Evolutionary conservation across 352 stramenopile genomes (phyloP).

Genomic region (Globisporangium ultimum): DNA sequence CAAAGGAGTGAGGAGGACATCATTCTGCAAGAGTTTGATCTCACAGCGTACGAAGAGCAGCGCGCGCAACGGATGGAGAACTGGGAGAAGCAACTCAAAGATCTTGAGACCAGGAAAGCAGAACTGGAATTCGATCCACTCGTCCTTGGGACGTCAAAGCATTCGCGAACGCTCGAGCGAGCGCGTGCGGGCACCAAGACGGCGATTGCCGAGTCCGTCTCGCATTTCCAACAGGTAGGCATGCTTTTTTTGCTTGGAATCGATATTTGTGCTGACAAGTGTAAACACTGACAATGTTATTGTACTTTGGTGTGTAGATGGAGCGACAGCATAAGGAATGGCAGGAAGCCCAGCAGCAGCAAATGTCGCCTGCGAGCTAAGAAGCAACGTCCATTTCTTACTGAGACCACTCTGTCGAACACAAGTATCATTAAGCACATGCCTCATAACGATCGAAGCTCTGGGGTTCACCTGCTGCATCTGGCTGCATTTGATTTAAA

Average conservation of each 20-base stretch:
- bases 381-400: too few species aligned
- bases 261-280: conserved; percentile 4
- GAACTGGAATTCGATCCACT: conserved; percentile 27
- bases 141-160: conserved; percentile 11
- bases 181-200: conserved; percentile 31
- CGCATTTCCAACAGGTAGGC: conserved; percentile 54
- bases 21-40: conserved; percentile 16
- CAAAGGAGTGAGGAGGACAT: conserved; percentile 13
- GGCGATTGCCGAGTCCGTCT: conserved; percentile 45
- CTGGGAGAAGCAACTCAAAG: conserved; percentile 51
- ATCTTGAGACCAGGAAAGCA: conserved; percentile 37
- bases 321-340: conserved; percentile 53
- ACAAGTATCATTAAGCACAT: too few species aligned
- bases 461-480: too few species aligned
- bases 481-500: too few species aligned
- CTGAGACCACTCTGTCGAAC: too few species aligned
- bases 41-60: conserved; percentile 41
- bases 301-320: conserved; percentile 37
- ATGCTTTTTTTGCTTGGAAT: not conserved
- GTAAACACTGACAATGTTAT: conserved; percentile 14
- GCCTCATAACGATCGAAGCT: too few species aligned
- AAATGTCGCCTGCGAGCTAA: conserved; percentile 23
- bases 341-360: conserved; percentile 38
- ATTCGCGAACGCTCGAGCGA: conserved; percentile 21
- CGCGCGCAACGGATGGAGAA: conserved; percentile 37